phyloP scores from a whole-genome alignment of 2,329 filamentous ascomycete genomes.

The Ceratocystis colombiana region DNA sequence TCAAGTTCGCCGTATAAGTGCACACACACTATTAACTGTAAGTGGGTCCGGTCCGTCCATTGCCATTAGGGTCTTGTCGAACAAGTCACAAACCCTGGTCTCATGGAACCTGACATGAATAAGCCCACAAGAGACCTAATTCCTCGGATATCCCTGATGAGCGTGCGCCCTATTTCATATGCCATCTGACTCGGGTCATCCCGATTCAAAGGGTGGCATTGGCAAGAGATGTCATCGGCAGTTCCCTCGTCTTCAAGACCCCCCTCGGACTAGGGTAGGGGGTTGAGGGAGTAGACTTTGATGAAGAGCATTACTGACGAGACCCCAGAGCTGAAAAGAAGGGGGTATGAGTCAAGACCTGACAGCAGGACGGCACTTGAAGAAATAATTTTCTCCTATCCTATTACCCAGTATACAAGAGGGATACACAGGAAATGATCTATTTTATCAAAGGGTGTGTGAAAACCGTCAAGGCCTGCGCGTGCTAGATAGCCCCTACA shows the following conservation, averaged over 20 bases:
- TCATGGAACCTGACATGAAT: background rate
- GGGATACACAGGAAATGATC: background rate
- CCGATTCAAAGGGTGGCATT: conserved; percentile 8
- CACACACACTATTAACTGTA: background rate
- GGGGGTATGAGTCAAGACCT: conserved; percentile 9
- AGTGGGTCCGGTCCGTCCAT: background rate
- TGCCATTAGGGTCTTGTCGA: background rate
- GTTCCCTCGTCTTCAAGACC: background rate
- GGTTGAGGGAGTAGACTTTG: conserved; percentile 2
- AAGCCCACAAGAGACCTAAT: background rate
- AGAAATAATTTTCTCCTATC: background rate
- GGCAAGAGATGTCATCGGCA: background rate
- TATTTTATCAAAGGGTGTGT: background rate
- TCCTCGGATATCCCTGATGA: background rate
- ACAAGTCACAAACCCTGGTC: background rate
- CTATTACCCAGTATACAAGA: background rate
- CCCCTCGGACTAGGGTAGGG: background rate
- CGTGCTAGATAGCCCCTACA: background rate
- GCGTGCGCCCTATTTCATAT: background rate
- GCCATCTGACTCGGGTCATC: background rate
- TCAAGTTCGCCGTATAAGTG: conserved; percentile 5
- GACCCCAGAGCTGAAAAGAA: conserved; percentile 13
- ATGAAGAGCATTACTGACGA: conserved; percentile 1
- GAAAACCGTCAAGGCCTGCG: background rate
- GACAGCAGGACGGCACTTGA: background rate